Percentiles rank a stretch among this genome's conserved stretches.
Evolutionary conservation across 805 yeast genomes (phyloP).

Genomic region (Hanseniaspora mollemarum): DNA sequence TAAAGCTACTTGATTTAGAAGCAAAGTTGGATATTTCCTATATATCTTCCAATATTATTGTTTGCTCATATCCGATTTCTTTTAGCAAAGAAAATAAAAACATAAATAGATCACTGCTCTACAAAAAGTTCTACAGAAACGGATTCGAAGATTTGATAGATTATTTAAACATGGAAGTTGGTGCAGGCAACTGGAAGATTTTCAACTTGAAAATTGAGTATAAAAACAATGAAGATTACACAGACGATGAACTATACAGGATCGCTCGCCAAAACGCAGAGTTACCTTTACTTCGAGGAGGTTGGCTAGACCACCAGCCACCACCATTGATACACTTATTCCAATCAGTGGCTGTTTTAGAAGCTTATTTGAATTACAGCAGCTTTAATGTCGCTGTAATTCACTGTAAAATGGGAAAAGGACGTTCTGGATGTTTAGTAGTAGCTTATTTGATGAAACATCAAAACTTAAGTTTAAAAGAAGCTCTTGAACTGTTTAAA

Average conservation of each 20-base stretch:
- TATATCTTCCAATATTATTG: constrained; percentile 53
- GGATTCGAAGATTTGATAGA: constrained; percentile 40
- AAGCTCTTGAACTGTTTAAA: constrained; percentile 46
- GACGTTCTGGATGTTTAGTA: constrained; percentile 70
- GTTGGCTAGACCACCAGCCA: constrained; percentile 69
- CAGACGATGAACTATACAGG: constrained; percentile 20
- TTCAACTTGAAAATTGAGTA: constrained; percentile 61
- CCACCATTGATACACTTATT: constrained; percentile 51
- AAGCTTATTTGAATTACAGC: constrained; percentile 31
- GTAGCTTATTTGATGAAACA: constrained; percentile 58
- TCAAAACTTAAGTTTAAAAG: constrained; percentile 31
- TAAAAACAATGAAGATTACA: constrained; percentile 31
- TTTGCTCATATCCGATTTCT: constrained; percentile 60
- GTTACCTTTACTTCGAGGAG: constrained; percentile 26
- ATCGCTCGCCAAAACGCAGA: neutral
- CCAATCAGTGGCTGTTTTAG: constrained; percentile 36
- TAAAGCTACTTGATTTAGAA: neutral
- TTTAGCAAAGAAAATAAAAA: neutral
- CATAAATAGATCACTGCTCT: constrained; percentile 14
- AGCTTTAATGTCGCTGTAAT: constrained; percentile 47
- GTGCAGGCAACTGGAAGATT: constrained; percentile 49
- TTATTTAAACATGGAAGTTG: constrained; percentile 39
- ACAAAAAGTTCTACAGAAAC: constrained; percentile 41
- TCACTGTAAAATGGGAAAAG: constrained; percentile 88
- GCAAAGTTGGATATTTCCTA: constrained; percentile 47